Conservation (phyloP, 2,329 filamentous ascomycete genomes). For the Claviceps humidiphila region DNA sequence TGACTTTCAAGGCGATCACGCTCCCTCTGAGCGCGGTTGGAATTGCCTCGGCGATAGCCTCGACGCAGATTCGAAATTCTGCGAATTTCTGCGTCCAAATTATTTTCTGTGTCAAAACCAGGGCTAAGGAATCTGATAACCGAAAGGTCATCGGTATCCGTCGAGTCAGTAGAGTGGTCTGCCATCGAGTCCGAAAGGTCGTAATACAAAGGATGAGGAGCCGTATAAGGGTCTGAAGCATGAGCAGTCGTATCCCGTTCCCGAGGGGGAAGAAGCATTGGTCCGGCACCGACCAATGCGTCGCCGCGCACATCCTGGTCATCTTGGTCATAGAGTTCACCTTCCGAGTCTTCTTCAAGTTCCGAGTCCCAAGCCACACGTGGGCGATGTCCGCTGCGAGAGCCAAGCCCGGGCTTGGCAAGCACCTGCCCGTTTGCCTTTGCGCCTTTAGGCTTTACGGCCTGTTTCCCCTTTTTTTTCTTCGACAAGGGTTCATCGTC, state of each 20-base stretch:
- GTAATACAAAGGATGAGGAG: no score
- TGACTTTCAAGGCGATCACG: conserved; percentile 56
- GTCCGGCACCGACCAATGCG: not conserved
- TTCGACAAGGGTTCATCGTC: conserved; percentile 18
- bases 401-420: no score
- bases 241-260: no score
- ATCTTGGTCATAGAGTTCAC: no score
- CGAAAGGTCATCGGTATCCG: no score
- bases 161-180: no score
- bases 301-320: no score
- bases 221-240: no score
- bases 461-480: conserved; percentile 10
- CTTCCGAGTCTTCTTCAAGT: not conserved
- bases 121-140: no score
- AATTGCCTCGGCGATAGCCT: conserved; percentile 18
- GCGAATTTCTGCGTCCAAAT: conserved; percentile 3
- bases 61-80: conserved; percentile 18
- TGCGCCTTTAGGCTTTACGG: not conserved
- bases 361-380: not conserved
- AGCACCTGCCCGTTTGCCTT: not conserved
- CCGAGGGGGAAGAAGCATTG: no score
- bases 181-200: no score
- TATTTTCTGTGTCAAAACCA: not conserved
- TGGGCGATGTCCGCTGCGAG: not conserved
- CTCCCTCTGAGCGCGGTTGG: conserved; percentile 26